Evolutionary conservation across 768 basidiomycete genomes (phyloP), one percentile per base, ranked within the genome.

Genomic region (Pleurotus sapidus): DNA sequence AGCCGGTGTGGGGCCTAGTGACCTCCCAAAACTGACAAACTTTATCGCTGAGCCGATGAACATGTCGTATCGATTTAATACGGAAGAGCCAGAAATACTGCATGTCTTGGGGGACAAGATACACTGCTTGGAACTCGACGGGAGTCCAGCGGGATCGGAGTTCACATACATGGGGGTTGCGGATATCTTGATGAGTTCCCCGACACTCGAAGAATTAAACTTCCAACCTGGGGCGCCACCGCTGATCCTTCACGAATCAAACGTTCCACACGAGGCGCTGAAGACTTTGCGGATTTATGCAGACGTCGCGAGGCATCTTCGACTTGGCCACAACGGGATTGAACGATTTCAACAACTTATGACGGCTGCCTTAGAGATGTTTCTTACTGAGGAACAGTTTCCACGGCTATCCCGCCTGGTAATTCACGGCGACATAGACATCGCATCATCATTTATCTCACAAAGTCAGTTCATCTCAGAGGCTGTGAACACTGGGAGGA

Each of bases 21-120:
- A 54, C 18, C 39, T 54, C 24, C 51, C 51, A 6, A 34, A 42
- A n/a, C 37, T 54, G 15, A 18, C 51, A 11, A 37, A 39, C 24
- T 39, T 54, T 20, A 54, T 54, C 23, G 51, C 42, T 12, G 51
- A 54, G 39, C 51, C 51, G 17, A 54, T 54, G 51, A 54, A 54
- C 51, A 23, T 54, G 14, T 54, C 39, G 12, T 54, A 54, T 30
- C 51, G 51, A 37, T 54, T 54, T 39, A 39, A 54, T 40, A 23
- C 39, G 14, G 51, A 54, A 25, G 51, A 54, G 37, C 51, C 39
- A 11, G 51, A 54, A 24, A 54, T 54, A 14, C 51, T 54, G 3
- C 51, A 42, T n/a, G 51, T 38, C 8, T 39, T 54, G n/a, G 51
- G 51, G 11, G 38, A 54, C 15, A 34, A 42, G 51, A 54, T 54